Evolutionary conservation across 345 rosid species (phyloP).

Genomic region (Turritis glabra): DNA sequence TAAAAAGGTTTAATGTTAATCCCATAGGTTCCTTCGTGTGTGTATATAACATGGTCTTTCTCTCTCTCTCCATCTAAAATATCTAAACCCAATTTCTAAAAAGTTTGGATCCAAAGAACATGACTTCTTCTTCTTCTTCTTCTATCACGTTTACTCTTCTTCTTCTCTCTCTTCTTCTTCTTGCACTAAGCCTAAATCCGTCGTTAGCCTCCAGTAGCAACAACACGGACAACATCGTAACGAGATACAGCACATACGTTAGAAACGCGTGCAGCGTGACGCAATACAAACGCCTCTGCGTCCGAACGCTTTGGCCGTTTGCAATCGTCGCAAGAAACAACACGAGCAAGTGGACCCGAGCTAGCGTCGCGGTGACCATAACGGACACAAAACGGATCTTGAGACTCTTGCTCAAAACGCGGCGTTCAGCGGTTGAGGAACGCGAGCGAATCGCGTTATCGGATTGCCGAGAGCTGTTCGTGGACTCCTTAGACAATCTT

Average conservation of each 20-base stretch:
- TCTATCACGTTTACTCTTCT: constrained; percentile 7
- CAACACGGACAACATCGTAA: constrained; percentile 9
- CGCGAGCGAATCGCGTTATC: constrained; percentile 48
- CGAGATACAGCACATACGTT: constrained; percentile 42
- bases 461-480: constrained; percentile 69
- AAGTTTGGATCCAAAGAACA: background rate
- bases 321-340: constrained; percentile 55
- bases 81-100: background rate
- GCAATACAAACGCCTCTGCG: constrained; percentile 54
- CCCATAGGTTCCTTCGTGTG: background rate
- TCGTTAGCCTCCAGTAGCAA: constrained; percentile 17
- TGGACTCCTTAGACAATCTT: constrained; percentile 54
- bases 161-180: constrained; percentile 35
- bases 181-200: constrained; percentile 7
- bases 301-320: constrained; percentile 64
- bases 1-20: background rate
- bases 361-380: constrained; percentile 69
- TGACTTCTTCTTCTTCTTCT: background rate
- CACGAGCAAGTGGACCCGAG: constrained; percentile 79
- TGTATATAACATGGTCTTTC: background rate
- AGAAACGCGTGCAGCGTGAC: constrained; percentile 79
- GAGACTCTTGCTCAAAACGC: constrained; percentile 31
- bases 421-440: constrained; percentile 23
- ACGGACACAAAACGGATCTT: constrained; percentile 49
- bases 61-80: background rate